Conservation (phyloP, 495 filamentous ascomycete genomes). For the Wilcoxina mikolae region DNA sequence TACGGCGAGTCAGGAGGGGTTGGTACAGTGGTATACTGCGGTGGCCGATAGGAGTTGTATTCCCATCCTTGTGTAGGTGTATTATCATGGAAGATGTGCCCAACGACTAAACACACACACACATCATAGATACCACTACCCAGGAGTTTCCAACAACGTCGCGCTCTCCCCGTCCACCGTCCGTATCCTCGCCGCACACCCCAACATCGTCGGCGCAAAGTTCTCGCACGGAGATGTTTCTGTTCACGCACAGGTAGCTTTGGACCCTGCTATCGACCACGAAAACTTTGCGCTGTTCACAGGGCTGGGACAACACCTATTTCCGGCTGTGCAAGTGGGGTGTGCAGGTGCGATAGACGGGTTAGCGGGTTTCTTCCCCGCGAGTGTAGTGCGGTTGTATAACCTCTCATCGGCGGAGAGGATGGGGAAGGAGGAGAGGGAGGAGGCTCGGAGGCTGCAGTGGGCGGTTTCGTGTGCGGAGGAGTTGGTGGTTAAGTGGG, state of each 20-base stretch:
- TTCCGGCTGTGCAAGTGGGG: constrained; percentile 44
- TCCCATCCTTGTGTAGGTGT: constrained; percentile 38
- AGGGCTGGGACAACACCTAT: constrained; percentile 50
- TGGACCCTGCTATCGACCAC: constrained; percentile 36
- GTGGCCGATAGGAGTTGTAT: constrained; percentile 42
- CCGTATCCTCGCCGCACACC: constrained; percentile 38
- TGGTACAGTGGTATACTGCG: constrained; percentile 40
- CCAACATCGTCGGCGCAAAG: constrained; percentile 52
- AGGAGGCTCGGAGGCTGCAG: constrained; percentile 36
- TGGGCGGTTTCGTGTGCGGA: constrained; percentile 43
- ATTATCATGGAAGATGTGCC: not conserved
- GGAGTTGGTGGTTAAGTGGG: constrained; percentile 40
- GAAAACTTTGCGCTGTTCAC: constrained; percentile 45
- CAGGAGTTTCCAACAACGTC: constrained; percentile 48
- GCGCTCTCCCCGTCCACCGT: constrained; percentile 42
- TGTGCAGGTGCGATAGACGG: constrained; percentile 51
- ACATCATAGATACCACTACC: constrained; percentile 53
- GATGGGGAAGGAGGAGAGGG: constrained; percentile 28
- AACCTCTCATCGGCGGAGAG: constrained; percentile 32
- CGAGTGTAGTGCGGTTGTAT: constrained; percentile 42
- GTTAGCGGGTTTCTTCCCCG: constrained; percentile 46
- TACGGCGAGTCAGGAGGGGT: constrained; percentile 34
- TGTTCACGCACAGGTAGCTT: constrained; percentile 44
- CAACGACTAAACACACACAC: too few relatives aligned
- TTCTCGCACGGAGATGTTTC: constrained; percentile 52